Conservation (phyloP, 2,329 filamentous ascomycete genomes). For the Ascochyta viciae-villosae region DNA sequence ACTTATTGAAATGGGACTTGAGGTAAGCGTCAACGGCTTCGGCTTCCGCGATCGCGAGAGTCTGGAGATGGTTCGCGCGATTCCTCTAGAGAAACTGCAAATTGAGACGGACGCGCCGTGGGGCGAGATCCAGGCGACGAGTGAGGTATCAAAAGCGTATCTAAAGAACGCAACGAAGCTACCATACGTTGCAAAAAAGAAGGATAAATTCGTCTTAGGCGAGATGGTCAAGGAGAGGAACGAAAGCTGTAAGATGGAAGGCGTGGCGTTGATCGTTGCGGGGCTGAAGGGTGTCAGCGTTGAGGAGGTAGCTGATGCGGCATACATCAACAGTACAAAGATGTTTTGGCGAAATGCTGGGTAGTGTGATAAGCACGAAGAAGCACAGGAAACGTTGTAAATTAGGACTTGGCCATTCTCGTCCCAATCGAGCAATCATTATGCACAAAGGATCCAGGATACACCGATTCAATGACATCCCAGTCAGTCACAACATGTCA, state of each 20-base stretch:
- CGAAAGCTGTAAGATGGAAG: constrained; percentile 58
- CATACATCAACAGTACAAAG: constrained; percentile 47
- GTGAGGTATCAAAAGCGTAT: constrained; percentile 53
- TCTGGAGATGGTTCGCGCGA: constrained; percentile 52
- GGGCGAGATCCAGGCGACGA: constrained; percentile 52
- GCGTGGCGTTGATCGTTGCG: constrained; percentile 58
- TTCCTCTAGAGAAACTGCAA: constrained; percentile 54
- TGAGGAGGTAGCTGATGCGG: constrained; percentile 53
- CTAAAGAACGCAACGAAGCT: constrained; percentile 49
- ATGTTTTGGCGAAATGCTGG: constrained; percentile 16
- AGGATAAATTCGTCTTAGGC: constrained; percentile 56
- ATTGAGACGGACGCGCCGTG: constrained; percentile 60
- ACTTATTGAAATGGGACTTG: constrained; percentile 50
- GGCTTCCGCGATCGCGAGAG: constrained; percentile 52
- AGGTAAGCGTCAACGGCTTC: constrained; percentile 60
- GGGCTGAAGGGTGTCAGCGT: constrained; percentile 55
- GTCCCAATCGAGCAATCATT: no score
- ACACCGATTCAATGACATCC: no score
- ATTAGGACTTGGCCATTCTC: not conserved
- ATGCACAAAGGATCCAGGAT: no score
- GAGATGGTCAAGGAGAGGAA: constrained; percentile 61
- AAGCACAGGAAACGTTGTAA: not conserved
- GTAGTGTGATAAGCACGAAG: not conserved
- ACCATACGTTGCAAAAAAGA: constrained; percentile 55
- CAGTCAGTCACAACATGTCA: no score